Evolutionary conservation across 2,329 filamentous ascomycete species (phyloP).

Genomic region (Microdochium nivale): DNA sequence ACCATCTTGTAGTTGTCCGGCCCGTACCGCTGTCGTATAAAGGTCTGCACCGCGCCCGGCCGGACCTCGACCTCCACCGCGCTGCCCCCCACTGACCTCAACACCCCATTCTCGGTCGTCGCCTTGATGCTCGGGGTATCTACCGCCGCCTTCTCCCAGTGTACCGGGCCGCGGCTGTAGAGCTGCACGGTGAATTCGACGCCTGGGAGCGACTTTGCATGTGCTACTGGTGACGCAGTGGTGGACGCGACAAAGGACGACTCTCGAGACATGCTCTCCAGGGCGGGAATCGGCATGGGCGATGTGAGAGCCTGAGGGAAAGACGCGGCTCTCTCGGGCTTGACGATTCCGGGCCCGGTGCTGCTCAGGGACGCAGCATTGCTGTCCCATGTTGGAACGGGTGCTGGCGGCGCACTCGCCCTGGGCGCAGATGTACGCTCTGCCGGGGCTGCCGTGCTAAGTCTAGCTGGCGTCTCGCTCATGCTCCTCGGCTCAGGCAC

Average conservation of each 20-base stretch:
- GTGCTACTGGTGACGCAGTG: too few relatives aligned
- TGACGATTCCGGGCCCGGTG: not conserved
- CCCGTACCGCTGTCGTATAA: conserved; percentile 7
- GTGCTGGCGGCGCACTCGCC: too few relatives aligned
- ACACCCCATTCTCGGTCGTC: conserved; percentile 5
- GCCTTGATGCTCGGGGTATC: conserved; percentile 8
- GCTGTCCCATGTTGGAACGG: too few relatives aligned
- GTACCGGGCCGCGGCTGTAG: not conserved
- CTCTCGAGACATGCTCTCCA: not conserved
- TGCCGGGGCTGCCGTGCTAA: too few relatives aligned
- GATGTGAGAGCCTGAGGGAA: not conserved
- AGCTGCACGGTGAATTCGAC: not conserved
- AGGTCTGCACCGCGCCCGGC: conserved; percentile 7
- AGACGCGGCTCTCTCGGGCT: not conserved
- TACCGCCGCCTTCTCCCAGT: conserved; percentile 8
- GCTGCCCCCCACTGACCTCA: conserved; percentile 4
- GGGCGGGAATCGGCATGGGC: not conserved
- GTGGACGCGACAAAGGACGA: not conserved
- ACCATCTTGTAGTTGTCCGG: conserved; percentile 7
- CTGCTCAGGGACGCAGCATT: too few relatives aligned
- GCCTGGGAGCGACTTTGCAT: not conserved
- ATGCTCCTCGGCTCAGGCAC: too few relatives aligned
- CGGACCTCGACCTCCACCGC: conserved; percentile 9
- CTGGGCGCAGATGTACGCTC: too few relatives aligned
- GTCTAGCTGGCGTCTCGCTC: too few relatives aligned